Evolutionary conservation across 768 basidiomycete species (phyloP), one percentile per base, ranked within the genome.

Genomic region (Clitopilus passeckerianus): DNA sequence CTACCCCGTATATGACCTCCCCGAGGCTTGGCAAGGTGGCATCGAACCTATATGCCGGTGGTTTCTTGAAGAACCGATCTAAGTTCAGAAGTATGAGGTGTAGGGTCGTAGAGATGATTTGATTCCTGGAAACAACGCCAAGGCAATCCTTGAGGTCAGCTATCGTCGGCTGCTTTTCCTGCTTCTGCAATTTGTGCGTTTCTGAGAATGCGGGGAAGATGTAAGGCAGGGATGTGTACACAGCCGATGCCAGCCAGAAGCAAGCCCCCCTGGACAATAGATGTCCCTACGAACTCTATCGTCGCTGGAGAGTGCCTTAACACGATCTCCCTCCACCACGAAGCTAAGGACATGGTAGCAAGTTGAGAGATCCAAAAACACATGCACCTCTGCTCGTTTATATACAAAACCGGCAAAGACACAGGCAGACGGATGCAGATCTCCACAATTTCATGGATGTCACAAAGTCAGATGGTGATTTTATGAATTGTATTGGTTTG

Each of bases 101-200:
- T 14, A 72, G 53, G 1, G 50, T 27, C 16, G 63, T 63, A 22
- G 69, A 63, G 50, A 72, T 23, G 6, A 63, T 2, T 53, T 71
- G 68, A 60, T 72, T 72, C 6, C 66, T 60, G 3, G 59, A 46
- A 4, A 71, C 70, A 20, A 68, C 55, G 0, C 27, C 23, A 1
- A 72, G 52, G 53, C 70, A 71, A 30, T 69, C 63, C 59, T 54
- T 56, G 8, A 72, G 61, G 35, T 72, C 70, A 5, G 60, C 46
- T 0, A 34, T 55, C 10, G 65, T 64, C 2, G 70, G 70, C 34
- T 68, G 67, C 34, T 70, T 71, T 16, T 57, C 65, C 53, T 65
- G 62, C 16, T 65, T 66, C 41, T 72, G 70, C 16, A 72, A 57
- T 37, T 69, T 70, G 56, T 70, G 67, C 5, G 61, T 59, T 24